Conservation (phyloP, 331 rosid species). For the Pyracantha coccinea region DNA sequence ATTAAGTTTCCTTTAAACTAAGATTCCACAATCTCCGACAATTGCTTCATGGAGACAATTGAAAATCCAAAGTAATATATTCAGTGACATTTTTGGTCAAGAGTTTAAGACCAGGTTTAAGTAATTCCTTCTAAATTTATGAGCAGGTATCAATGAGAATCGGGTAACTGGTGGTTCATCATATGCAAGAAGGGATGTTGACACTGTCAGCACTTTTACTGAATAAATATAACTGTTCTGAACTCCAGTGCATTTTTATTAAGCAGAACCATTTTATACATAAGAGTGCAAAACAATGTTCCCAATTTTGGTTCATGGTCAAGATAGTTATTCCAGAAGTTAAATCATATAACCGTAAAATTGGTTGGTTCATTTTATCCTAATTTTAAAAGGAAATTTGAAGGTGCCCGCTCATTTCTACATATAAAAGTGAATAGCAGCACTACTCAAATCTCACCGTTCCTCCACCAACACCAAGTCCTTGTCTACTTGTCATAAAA, state of each 20-base stretch:
- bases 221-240: not conserved
- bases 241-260: not conserved
- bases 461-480: constrained; percentile 97
- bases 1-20: not conserved
- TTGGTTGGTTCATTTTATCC: not conserved
- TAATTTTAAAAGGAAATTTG: not conserved
- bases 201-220: not conserved
- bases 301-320: not conserved
- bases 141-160: not conserved
- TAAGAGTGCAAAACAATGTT: not conserved
- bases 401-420: not conserved
- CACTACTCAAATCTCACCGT: constrained; percentile 48
- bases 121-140: not conserved
- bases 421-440: not conserved
- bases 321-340: not conserved
- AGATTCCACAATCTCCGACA: not conserved
- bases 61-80: not conserved
- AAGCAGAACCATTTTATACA: not conserved
- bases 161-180: not conserved
- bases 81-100: too few relatives aligned
- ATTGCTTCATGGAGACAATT: not conserved
- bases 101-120: not conserved
- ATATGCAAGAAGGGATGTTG: not conserved
- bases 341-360: not conserved
- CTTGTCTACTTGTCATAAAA: constrained; percentile 96